Base-by-base conservation (phyloP, 495 filamentous ascomycete genomes). In the Hypoxylon cercidicola region DNA sequence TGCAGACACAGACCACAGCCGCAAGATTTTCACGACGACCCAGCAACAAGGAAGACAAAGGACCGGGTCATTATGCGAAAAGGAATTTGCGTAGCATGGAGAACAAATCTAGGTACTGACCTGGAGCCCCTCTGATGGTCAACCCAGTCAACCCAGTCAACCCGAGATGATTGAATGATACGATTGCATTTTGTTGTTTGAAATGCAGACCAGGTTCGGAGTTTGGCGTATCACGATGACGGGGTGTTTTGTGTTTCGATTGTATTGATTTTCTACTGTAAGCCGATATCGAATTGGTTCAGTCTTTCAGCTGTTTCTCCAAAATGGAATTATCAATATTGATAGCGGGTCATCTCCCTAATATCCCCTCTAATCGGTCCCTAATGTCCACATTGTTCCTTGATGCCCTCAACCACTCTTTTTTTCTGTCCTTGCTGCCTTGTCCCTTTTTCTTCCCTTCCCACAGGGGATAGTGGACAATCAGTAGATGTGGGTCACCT, bases 21-120 rank as follows among this genome's bases (percentile, higher is more conserved):
- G 66, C 66, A 65, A 64, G 61, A 69, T 65, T 64, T 61, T 61
- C 61, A 60, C 41, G 54, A 61, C 61, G 61, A 58, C 66, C 66
- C 61, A 52, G 66, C 61, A 61, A 64, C 66, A 39, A 64, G 66
- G 62, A 50, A 65, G 49, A 55, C 53, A 12, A 65, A 62, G 61
- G 66, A 69, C 61, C 46, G 20, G 66, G 60, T 57, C 50, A 23
- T 64, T 45, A 69, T 69, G 65, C 65, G 23, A 21, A 58, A 41
- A 61, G 32, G 58, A 53, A 61, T 35, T 48, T 65, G 62, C 18
- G 32, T 39, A 54, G n/a, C 18, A 37, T 43, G 37, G n/a, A n/a
- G n/a, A n/a, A n/a, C n/a, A 37, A 28, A 46, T 43, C 20, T 59
- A 15, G 49, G 18, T 21, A 30, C 8, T 49, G 25, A 41, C 48